Percentiles rank a stretch among this genome's conserved stretches.
phyloP scores from a whole-genome alignment of 345 rosid species.

The Corchorus capsularis region DNA sequence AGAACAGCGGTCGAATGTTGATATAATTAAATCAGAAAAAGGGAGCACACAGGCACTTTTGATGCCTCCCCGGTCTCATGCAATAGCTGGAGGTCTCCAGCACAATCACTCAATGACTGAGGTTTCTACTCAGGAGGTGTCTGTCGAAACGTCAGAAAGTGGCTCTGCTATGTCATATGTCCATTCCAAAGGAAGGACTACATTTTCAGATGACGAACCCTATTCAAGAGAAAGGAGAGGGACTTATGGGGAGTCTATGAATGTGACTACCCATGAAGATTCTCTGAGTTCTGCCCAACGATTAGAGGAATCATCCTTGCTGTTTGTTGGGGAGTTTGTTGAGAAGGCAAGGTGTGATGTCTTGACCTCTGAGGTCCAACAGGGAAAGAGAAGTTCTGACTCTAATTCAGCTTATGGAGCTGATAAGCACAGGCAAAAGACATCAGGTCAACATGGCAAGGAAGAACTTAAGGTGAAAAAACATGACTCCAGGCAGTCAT shows the following conservation, averaged over 20 bases:
- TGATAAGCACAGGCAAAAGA: slow-evolving; percentile 38
- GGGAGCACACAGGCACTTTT: slow-evolving; percentile 47
- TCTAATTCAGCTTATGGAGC: slow-evolving; percentile 23
- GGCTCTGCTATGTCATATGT: slow-evolving; percentile 36
- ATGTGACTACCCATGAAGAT: slow-evolving; percentile 44
- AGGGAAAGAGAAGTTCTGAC: slow-evolving; percentile 28
- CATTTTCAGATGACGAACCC: slow-evolving; percentile 27
- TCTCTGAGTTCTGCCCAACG: slow-evolving; percentile 65
- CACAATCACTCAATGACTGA: slow-evolving; percentile 31
- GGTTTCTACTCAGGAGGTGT: slow-evolving; percentile 37
- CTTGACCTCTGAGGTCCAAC: slow-evolving; percentile 48
- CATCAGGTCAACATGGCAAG: slow-evolving; percentile 33
- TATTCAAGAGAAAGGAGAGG: slow-evolving; percentile 33
- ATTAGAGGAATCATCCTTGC: slow-evolving; percentile 59
- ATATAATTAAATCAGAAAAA: slow-evolving; percentile 38
- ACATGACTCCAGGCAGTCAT: slow-evolving; percentile 40
- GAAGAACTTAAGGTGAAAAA: slow-evolving; percentile 38
- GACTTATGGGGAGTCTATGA: slow-evolving; percentile 34
- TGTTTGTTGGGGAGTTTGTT: slow-evolving; percentile 66
- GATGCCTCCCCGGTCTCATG: slow-evolving; percentile 60
- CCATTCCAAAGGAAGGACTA: slow-evolving; percentile 36
- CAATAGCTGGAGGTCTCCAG: slow-evolving; percentile 41
- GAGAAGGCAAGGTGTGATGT: slow-evolving; percentile 59
- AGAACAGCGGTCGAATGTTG: slow-evolving; percentile 30
- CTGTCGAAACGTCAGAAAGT: slow-evolving; percentile 47